Evolutionary conservation across 2,329 filamentous ascomycete species (phyloP).

Genomic region (Coccinonectria pachysandricola): DNA sequence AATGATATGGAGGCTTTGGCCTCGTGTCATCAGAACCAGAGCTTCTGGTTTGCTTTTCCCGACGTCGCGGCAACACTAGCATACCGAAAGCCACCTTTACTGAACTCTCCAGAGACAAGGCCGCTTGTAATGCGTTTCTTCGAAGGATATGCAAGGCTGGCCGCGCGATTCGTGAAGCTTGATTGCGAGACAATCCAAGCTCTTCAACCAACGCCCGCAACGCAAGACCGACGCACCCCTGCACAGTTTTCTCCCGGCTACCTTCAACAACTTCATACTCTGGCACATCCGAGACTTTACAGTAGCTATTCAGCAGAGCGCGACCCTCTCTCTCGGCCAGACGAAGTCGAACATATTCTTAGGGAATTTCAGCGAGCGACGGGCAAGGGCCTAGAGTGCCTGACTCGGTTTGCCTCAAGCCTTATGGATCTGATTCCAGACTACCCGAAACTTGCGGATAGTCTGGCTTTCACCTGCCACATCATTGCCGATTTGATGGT

Average conservation of each 20-base stretch:
- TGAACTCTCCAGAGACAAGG: constrained; percentile 18
- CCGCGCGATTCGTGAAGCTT: constrained; percentile 40
- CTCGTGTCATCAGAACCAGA: constrained; percentile 32
- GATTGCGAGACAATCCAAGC: constrained; percentile 26
- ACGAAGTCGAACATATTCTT: constrained; percentile 27
- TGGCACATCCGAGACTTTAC: constrained; percentile 12
- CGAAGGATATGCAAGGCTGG: constrained; percentile 34
- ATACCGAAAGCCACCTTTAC: constrained; percentile 25
- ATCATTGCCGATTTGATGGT: constrained; percentile 24
- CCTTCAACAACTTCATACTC: constrained; percentile 32
- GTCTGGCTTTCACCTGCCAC: constrained; percentile 28
- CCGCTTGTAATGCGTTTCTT: constrained; percentile 26
- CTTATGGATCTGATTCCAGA: constrained; percentile 31
- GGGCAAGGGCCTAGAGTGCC: constrained; percentile 31
- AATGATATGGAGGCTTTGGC: constrained; percentile 28
- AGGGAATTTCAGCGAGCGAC: constrained; percentile 31
- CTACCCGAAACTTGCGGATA: constrained; percentile 37
- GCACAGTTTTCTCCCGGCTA: constrained; percentile 26
- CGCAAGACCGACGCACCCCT: constrained; percentile 9
- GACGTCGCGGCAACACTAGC: constrained; percentile 31
- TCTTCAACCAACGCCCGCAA: constrained; percentile 4
- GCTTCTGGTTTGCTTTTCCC: constrained; percentile 44
- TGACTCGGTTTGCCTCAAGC: constrained; percentile 33
- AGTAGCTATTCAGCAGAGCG: too few species aligned
- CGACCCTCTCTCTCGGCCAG: constrained; percentile 7